Evolutionary conservation across 768 basidiomycete species (phyloP).

Genomic region (Mycena belliarum): DNA sequence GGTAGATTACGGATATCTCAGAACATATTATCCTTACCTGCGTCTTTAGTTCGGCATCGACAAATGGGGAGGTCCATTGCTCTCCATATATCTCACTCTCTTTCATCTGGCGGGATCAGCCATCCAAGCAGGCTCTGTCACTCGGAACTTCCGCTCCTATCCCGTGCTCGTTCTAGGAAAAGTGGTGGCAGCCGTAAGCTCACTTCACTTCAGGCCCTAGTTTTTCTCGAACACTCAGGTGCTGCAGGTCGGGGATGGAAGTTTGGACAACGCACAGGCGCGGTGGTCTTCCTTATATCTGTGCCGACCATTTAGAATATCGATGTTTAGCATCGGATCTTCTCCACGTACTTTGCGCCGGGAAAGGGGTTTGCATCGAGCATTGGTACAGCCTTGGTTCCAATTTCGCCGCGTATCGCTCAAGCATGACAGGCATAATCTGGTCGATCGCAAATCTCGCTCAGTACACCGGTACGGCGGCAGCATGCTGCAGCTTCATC

Average conservation of each 20-base stretch:
- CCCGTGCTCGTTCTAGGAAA: conserved; percentile 40
- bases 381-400: neutral
- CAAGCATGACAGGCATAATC: neutral
- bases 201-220: too few relatives aligned
- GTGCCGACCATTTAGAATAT: neutral
- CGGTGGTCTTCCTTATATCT: neutral
- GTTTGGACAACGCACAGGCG: neutral
- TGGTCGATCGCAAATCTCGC: conserved; percentile 40
- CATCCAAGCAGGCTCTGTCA: conserved; percentile 40
- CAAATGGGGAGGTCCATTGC: conserved; percentile 39
- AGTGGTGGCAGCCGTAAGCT: conserved; percentile 39
- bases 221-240: neutral
- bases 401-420: too few relatives aligned
- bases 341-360: conserved; percentile 45
- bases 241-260: neutral
- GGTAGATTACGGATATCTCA: neutral
- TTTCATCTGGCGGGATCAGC: conserved; percentile 39
- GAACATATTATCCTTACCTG: too few relatives aligned
- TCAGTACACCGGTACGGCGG: conserved; percentile 26
- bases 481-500: neutral
- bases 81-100: conserved; percentile 37
- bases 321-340: conserved; percentile 37
- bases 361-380: conserved; percentile 27
- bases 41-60: conserved; percentile 42
- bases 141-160: conserved; percentile 40